Evolutionary conservation across 1,139 yeast genomes (phyloP), one percentile per base, ranked within the genome.

Genomic region (Taphrina pruni): DNA sequence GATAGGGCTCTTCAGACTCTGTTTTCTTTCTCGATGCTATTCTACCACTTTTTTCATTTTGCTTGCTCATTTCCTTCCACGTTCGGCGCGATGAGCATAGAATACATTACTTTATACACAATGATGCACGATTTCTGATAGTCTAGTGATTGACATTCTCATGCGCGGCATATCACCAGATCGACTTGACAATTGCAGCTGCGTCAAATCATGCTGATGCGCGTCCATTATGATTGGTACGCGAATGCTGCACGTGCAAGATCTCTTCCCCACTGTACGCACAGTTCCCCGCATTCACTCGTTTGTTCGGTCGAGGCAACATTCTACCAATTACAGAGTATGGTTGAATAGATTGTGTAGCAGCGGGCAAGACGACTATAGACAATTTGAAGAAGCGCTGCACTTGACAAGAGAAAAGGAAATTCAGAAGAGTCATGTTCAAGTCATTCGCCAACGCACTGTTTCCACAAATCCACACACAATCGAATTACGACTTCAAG

Each of bases 391-490:
- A 26, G 32, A 26, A 4, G 32, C 32, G 32, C 32, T 2, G 32
- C 32, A 26, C 32, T 26, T 4, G 4, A 26, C 32, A 26, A 26
- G 4, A 26, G 32, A 26, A 26, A 26, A 26, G 32, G 4, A 26
- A 4, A 26, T 26, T 26, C 4, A 26, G 32, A 26, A 14, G 9
- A 41, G 36, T 36, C 39, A 58, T 58, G 62, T 58, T 58, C 54
- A 58, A 58, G 26, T 58, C 62, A 38, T 58, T 58, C 52, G 26
- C 62, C 2, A 58, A 43, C 41, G 62, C 62, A 32, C 17, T 58
- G 62, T 58, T 58, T 45, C 62, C 62, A 17, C 62, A 58, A 17
- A 58, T 58, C 21, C 62, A 58, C 54, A 58, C 62, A 32, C 62
- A 58, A 32, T 45, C 51, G 39, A 58, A 58, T 36, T 58, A 58